Evolutionary conservation across 2,329 filamentous ascomycete genomes (phyloP).

Genomic region (Colletotrichum higginsianum): DNA sequence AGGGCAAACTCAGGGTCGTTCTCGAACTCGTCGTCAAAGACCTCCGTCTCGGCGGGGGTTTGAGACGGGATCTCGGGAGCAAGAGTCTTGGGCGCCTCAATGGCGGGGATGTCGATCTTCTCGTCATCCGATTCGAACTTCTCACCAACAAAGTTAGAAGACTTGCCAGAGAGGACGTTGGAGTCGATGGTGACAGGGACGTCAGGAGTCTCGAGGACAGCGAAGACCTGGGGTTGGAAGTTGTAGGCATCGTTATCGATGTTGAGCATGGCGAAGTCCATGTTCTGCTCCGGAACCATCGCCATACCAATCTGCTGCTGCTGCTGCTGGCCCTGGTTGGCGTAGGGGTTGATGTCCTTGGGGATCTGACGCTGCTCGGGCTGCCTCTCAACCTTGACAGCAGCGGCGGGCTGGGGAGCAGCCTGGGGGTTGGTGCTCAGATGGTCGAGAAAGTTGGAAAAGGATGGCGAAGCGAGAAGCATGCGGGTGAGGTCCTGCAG

Average conservation of each 20-base stretch:
- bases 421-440: constrained; percentile 73
- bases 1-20: constrained; percentile 74
- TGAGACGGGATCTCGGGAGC: constrained; percentile 49
- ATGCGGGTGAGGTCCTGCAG: constrained; percentile 84
- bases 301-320: constrained; percentile 83
- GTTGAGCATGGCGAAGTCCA: constrained; percentile 82
- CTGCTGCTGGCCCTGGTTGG: constrained; percentile 68
- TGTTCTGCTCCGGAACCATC: constrained; percentile 83
- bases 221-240: constrained; percentile 81
- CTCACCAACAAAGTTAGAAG: constrained; percentile 67
- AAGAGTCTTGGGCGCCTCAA: constrained; percentile 63
- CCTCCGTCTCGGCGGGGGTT: constrained; percentile 45
- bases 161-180: constrained; percentile 79
- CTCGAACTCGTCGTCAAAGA: constrained; percentile 71
- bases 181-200: constrained; percentile 73
- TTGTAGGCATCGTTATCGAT: constrained; percentile 69
- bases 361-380: constrained; percentile 58
- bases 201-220: constrained; percentile 79
- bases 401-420: constrained; percentile 54
- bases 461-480: constrained; percentile 84
- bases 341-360: constrained; percentile 78
- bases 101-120: constrained; percentile 69
- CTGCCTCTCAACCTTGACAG: constrained; percentile 51
- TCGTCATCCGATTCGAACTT: constrained; percentile 62
- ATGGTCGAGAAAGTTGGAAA: constrained; percentile 84